phyloP scores from a whole-genome alignment of 78 protist genomes.

The Planoprotostelium fungivorum region DNA sequence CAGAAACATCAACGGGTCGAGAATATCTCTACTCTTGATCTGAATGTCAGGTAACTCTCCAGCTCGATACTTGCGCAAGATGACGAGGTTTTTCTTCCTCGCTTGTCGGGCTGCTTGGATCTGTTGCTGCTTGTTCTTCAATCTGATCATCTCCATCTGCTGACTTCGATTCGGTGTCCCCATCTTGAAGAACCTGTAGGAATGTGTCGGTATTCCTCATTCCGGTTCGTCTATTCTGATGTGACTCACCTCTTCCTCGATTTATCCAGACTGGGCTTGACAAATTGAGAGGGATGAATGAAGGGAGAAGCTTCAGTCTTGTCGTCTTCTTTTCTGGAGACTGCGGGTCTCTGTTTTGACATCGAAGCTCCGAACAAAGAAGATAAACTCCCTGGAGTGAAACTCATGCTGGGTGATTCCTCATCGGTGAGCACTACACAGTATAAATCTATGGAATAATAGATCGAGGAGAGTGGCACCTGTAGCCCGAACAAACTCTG shows the following conservation, averaged over 20 bases:
- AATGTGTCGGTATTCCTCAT: neutral
- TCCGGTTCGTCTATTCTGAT: neutral
- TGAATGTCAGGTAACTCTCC: constrained; percentile 80
- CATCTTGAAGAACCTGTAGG: neutral
- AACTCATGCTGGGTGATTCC: neutral
- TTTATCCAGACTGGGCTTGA: no score
- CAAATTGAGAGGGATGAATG: no score
- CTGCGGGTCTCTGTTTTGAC: neutral
- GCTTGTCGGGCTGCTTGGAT: constrained; percentile 26
- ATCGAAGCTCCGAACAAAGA: neutral
- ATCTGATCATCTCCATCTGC: no score
- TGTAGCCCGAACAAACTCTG: neutral
- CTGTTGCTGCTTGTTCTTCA: constrained; percentile 14
- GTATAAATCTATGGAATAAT: no score
- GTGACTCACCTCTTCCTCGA: no score
- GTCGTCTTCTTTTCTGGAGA: no score
- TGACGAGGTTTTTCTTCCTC: constrained; percentile 41
- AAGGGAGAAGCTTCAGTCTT: no score
- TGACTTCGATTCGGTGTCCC: neutral
- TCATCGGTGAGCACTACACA: no score
- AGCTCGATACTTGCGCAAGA: constrained; percentile 55
- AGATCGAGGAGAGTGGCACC: no score
- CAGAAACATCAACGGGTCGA: constrained; percentile 40
- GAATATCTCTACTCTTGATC: constrained; percentile 35
- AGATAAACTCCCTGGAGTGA: neutral